Evolutionary conservation across 768 basidiomycete genomes (phyloP).

Genomic region (Cubamyces sp.): DNA sequence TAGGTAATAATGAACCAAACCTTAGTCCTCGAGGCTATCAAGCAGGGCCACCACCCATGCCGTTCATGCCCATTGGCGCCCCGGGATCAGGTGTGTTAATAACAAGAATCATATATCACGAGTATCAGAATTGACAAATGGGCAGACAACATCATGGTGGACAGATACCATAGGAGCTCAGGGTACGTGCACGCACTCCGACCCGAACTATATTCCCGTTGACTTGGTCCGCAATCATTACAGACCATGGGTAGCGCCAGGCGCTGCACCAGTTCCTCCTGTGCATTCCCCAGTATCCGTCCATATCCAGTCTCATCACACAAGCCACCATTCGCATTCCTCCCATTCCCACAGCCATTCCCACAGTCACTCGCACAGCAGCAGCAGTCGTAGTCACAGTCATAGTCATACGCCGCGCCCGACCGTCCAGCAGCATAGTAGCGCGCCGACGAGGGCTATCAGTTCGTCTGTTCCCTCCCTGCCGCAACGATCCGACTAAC

Average conservation of each 20-base stretch:
- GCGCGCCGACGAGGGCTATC: not conserved
- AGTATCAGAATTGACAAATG: not conserved
- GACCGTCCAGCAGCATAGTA: slow-evolving; percentile 5
- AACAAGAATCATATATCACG: too few relatives aligned
- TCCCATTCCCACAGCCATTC: slow-evolving; percentile 10
- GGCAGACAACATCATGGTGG: slow-evolving; percentile 7
- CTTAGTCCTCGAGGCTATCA: slow-evolving; percentile 9
- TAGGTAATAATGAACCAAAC: not conserved
- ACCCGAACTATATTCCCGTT: too few relatives aligned
- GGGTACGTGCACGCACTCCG: not conserved
- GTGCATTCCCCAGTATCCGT: slow-evolving; percentile 13
- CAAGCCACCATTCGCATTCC: slow-evolving; percentile 17
- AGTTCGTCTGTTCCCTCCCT: not conserved
- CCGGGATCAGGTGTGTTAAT: slow-evolving; percentile 4
- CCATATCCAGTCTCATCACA: slow-evolving; percentile 12
- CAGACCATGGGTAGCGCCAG: slow-evolving; percentile 16
- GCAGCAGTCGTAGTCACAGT: slow-evolving; percentile 5
- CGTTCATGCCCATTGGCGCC: slow-evolving; percentile 26
- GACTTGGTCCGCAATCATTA: too few relatives aligned
- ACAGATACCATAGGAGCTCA: not conserved
- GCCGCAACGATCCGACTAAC: not conserved
- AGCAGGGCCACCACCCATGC: slow-evolving; percentile 12
- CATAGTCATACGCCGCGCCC: slow-evolving; percentile 16
- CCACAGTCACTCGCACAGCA: slow-evolving; percentile 17
- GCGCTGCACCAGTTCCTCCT: not conserved